Evolutionary conservation across 2,329 filamentous ascomycete species (phyloP), one percentile per base, ranked within the genome.

Genomic region (Sclerotiophoma versabilis): DNA sequence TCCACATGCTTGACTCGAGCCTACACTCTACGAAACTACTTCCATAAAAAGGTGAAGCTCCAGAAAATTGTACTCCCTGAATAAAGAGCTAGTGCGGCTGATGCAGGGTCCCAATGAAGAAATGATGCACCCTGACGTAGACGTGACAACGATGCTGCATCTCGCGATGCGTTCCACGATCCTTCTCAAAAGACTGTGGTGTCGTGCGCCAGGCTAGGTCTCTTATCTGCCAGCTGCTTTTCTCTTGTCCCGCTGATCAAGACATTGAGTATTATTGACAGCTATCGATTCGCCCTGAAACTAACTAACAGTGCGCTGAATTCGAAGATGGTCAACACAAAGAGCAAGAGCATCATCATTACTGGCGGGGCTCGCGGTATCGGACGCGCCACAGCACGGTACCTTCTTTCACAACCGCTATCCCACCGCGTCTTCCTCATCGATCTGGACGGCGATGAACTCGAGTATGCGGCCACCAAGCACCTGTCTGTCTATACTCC

Each of bases 371-470:
- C 76, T 2, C 70, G 75, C 45, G 79, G 78, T 32, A 77, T 81
- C 47, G 78, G 79, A 34, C 74, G 78, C 42, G 73, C 69, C 45
- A 69, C 78, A 38, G 71, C 76, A 29, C 75, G 78, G 11, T 73
- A 76, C 49, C 74, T 80, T 20, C 72, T 76, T 22, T 58, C 64
- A 1, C 57, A 62, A 14, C 58, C 70, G 20, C 57, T 62, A 7
- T 74, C 76, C 33, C 74, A 80, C 67, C 72, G 73, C 22, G 71
- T 81, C 44, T 77, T 77, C 60, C 71, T 80, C 27, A 65, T 80
- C 41, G 78, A 80, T 52, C 69, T 76, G 52, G 74, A 80, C 58
- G 67, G 63, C 39, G 70, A 71, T 6, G 76, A 78, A 52, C 67
- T 79, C 12, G 52, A 59, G 19, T 64, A 67, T 45, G 46, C 54